Base-by-base conservation (phyloP, 495 filamentous ascomycete genomes). In the Tuber microsphaerosporum region DNA sequence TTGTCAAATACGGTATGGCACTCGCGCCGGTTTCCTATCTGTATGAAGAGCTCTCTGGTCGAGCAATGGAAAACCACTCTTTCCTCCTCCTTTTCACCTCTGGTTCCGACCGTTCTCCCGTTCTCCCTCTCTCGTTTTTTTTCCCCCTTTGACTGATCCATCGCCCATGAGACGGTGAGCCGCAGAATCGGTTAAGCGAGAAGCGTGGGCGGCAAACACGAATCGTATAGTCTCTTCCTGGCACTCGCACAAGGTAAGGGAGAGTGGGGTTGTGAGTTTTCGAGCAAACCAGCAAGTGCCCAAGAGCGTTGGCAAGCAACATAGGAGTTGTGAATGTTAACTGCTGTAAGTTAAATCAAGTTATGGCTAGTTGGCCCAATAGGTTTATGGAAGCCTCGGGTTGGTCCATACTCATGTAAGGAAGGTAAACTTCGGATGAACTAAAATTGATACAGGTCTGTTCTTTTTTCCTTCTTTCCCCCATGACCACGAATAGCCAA, bases 261-360 rank as follows among this genome's bases (percentile, higher is more conserved):
- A 10, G 56, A 16, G 56, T 31, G 56, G 56, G 56, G 56, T 9
- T 31, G n/a, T 61, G 14, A 10, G 51, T 14, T 31, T n/a, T 61
- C n/a, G n/a, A 31, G 51, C n/a, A 61, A 61, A 65, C 56, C 56
- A 65, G 26, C 56, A 65, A 31, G 56, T n/a, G 56, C 56, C 56
- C 7, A 65, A 31, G 56, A 65, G 56, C 14, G 26, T 10, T 65
- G 56, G 56, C n/a, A 31, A 10, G 10, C 12, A 46, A 10, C 16
- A 2, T 31, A 31, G 56, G n/a, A 4, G 56, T 14, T 56, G 51
- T 31, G 56, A 22, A 2, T 2, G 7, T 31, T 65, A 31, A 16
- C 56, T 31, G 26, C n/a, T 65, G 51, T 61, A 8, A 16, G 9
- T 31, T 65, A 22, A 16, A 0, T 31, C 31, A 22, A 31, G 9